These are phyloP conservation scores for Podila horticola DNA, from an alignment of 192 early-diverging fungal genomes.

Conservation along the genomic window DNA sequence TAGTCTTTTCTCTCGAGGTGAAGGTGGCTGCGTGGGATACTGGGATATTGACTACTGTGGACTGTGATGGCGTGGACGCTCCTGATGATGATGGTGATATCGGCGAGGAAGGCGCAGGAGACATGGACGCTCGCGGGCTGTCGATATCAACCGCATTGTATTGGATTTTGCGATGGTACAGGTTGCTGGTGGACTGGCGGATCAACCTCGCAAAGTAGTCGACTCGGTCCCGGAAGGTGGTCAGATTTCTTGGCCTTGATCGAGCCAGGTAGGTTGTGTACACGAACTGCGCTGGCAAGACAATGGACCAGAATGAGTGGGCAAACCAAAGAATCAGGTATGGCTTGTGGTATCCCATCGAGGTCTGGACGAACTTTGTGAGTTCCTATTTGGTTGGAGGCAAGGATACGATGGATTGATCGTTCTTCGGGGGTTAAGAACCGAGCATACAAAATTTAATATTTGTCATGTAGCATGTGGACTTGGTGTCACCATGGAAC, in stretches of 20 bases:
- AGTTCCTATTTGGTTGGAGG: conserved; percentile 50
- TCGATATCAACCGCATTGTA: conserved; percentile 12
- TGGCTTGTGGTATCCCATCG: conserved; percentile 66
- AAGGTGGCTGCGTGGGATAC: neutral
- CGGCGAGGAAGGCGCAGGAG: neutral
- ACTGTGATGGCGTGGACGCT: neutral
- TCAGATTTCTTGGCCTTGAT: conserved; percentile 4
- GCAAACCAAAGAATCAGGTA: conserved; percentile 68
- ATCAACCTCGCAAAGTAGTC: conserved; percentile 29
- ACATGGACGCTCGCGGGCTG: neutral
- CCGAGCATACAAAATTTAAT: neutral
- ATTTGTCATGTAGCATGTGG: neutral
- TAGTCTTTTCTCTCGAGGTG: conserved; percentile 18
- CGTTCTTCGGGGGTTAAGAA: neutral
- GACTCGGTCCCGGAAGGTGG: conserved; percentile 10
- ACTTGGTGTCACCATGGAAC: neutral
- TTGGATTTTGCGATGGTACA: conserved; percentile 17
- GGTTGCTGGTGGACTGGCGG: conserved; percentile 31
- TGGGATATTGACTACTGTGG: conserved; percentile 2
- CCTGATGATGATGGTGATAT: neutral
- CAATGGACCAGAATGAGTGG: conserved; percentile 25
- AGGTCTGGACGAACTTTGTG: conserved; percentile 67
- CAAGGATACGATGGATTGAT: neutral
- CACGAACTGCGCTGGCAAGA: conserved; percentile 28
- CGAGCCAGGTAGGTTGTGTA: conserved; percentile 26